phyloP scores from a whole-genome alignment of 257 asterid genomes.

The Euphrasia confusa region DNA sequence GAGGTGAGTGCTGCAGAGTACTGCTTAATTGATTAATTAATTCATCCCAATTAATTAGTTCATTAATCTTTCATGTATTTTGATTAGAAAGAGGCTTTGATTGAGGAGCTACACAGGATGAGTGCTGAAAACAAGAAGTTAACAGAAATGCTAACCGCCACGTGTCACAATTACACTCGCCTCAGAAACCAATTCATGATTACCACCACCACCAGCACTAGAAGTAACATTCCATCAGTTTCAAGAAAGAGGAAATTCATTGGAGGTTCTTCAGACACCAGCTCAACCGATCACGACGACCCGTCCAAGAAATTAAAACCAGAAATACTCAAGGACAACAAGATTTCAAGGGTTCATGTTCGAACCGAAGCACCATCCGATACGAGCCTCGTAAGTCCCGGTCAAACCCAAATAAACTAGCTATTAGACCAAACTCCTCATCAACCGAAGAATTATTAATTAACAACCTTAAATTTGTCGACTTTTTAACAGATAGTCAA shows the following conservation, averaged over 20 bases:
- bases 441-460: too few species aligned
- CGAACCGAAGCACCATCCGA: constrained; percentile 69
- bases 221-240: background rate
- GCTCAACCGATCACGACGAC: constrained; percentile 70
- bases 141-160: constrained; percentile 46
- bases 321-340: constrained; percentile 52
- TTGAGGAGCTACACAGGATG: constrained; percentile 66
- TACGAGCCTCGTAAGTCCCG: constrained; percentile 73
- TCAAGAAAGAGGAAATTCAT: constrained; percentile 51
- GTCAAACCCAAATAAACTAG: too few species aligned
- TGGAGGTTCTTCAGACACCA: constrained; percentile 41
- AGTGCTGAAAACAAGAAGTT: constrained; percentile 75
- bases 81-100: constrained; percentile 48
- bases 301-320: constrained; percentile 48
- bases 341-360: constrained; percentile 40
- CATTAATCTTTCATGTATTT: background rate
- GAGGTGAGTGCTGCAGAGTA: background rate
- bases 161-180: constrained; percentile 61
- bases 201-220: constrained; percentile 28
- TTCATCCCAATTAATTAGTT: too few species aligned
- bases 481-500: constrained; percentile 50
- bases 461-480: too few species aligned
- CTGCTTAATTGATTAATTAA: too few species aligned
- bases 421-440: too few species aligned
- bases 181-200: constrained; percentile 44